A percentile compares a stretch with the other conserved stretches of the same genome.
Conservation (phyloP, 2,329 filamentous ascomycete genomes). For the Trichoderma harzianum region DNA sequence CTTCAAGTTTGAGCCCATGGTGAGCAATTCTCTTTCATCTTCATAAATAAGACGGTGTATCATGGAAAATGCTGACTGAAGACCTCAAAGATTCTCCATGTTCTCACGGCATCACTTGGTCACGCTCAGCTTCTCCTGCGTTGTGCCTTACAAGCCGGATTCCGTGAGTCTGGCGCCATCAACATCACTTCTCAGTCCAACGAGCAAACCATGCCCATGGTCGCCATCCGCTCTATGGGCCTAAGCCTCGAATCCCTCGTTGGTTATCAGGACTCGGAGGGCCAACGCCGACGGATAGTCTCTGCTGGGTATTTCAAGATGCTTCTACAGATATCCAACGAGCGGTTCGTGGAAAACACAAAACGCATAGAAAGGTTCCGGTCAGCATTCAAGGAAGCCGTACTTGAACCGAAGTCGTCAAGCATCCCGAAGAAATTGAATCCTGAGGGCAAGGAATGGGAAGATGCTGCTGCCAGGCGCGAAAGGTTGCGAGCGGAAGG, state of each 20-base stretch:
- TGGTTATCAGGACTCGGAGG: conserved; percentile 47
- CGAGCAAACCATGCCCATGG: conserved; percentile 59
- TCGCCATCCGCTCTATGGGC: conserved; percentile 81
- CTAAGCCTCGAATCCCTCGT: conserved; percentile 79
- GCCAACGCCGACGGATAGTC: conserved; percentile 50
- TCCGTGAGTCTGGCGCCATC: conserved; percentile 84
- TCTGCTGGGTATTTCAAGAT: conserved; percentile 63
- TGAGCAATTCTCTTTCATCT: conserved; percentile 43
- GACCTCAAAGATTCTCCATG: conserved; percentile 75
- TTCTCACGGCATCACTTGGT: conserved; percentile 70
- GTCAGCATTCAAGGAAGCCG: conserved; percentile 42
- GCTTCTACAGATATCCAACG: conserved; percentile 68
- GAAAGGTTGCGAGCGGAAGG: conserved; percentile 59
- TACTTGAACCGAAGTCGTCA: conserved; percentile 24
- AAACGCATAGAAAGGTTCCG: conserved; percentile 66
- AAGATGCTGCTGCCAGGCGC: conserved; percentile 49
- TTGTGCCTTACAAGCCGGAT: conserved; percentile 76
- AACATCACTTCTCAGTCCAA: conserved; percentile 47
- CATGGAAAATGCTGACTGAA: not conserved
- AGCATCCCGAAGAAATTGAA: conserved; percentile 24
- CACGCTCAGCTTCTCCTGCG: conserved; percentile 74
- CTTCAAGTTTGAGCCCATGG: conserved; percentile 95
- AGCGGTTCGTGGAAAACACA: conserved; percentile 67
- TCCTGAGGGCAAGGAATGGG: conserved; percentile 48
- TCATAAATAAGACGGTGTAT: not conserved